Conservation (phyloP, 148 eudicot genomes). For the Tetragonia tetragonoides region DNA sequence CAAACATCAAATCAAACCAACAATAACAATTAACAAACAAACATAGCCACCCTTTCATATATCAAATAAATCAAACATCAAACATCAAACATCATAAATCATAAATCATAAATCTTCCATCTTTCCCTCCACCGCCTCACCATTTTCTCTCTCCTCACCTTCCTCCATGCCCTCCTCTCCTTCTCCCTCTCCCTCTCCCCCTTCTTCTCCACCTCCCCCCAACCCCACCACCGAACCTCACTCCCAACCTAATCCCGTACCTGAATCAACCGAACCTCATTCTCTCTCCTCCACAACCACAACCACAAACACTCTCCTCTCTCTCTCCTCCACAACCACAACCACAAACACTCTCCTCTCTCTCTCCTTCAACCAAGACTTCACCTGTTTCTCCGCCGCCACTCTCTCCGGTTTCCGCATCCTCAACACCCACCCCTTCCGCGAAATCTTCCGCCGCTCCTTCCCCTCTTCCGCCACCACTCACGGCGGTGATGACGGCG, state of each 20-base stretch:
- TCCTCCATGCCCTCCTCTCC: too few species aligned
- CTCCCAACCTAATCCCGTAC: neutral
- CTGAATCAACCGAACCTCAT: neutral
- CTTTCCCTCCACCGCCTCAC: too few species aligned
- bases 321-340: slow-evolving; percentile 21
- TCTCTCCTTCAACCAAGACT: slow-evolving; percentile 65
- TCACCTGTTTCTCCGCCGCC: slow-evolving; percentile 50
- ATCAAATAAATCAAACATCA: too few species aligned
- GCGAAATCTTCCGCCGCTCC: slow-evolving; percentile 40
- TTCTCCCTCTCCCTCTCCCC: neutral
- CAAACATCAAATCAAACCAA: too few species aligned
- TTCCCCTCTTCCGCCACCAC: slow-evolving; percentile 27
- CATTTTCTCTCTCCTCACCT: too few species aligned
- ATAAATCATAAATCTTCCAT: too few species aligned
- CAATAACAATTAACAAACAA: too few species aligned
- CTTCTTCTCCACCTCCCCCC: neutral
- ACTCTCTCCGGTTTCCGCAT: slow-evolving; percentile 54
- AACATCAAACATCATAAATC: too few species aligned
- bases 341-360: slow-evolving; percentile 12
- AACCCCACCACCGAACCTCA: neutral
- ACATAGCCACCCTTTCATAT: too few species aligned
- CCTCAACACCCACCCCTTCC: slow-evolving; percentile 43
- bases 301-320: slow-evolving; percentile 6
- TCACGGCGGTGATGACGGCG: too few species aligned
- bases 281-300: neutral